phyloP scores from a whole-genome alignment of 2,329 filamentous ascomycete species.

The Talaromyces sp. region DNA sequence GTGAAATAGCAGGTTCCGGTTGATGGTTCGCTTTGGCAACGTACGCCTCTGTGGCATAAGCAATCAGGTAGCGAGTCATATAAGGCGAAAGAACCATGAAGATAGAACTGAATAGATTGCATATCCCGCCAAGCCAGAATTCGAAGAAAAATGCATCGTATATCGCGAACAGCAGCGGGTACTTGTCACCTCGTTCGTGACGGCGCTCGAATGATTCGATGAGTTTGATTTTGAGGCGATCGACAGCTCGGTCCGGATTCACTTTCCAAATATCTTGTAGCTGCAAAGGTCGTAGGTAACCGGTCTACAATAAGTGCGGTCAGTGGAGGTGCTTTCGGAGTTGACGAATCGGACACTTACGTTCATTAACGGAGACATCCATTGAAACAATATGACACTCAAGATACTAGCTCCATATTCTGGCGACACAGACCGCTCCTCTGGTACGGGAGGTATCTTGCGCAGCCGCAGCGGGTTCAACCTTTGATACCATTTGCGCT shows the following conservation, averaged over 20 bases:
- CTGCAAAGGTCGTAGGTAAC: slow-evolving; percentile 80
- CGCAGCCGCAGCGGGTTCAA: slow-evolving; percentile 47
- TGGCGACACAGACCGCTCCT: slow-evolving; percentile 54
- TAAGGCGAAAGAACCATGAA: slow-evolving; percentile 80
- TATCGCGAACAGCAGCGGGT: slow-evolving; percentile 73
- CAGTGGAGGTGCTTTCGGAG: not conserved
- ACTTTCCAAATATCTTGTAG: slow-evolving; percentile 83
- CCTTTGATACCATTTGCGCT: slow-evolving; percentile 35
- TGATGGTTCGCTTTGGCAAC: slow-evolving; percentile 52
- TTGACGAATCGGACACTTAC: slow-evolving; percentile 46
- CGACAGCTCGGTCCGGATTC: slow-evolving; percentile 73
- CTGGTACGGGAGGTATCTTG: slow-evolving; percentile 53
- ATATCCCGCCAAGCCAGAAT: slow-evolving; percentile 78
- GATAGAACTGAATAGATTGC: slow-evolving; percentile 67
- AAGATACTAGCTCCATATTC: slow-evolving; percentile 72
- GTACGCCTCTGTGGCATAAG: slow-evolving; percentile 78
- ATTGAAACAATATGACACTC: slow-evolving; percentile 76
- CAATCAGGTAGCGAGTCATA: slow-evolving; percentile 77
- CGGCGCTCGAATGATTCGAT: slow-evolving; percentile 66
- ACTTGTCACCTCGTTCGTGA: slow-evolving; percentile 63
- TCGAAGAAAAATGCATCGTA: slow-evolving; percentile 83
- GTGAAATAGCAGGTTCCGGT: slow-evolving; percentile 64
- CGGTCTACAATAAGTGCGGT: slow-evolving; percentile 51
- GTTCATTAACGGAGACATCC: slow-evolving; percentile 84
- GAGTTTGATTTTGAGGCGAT: slow-evolving; percentile 64